Base-by-base conservation (phyloP, 2,329 filamentous ascomycete species). In the Penicillium sp. region DNA sequence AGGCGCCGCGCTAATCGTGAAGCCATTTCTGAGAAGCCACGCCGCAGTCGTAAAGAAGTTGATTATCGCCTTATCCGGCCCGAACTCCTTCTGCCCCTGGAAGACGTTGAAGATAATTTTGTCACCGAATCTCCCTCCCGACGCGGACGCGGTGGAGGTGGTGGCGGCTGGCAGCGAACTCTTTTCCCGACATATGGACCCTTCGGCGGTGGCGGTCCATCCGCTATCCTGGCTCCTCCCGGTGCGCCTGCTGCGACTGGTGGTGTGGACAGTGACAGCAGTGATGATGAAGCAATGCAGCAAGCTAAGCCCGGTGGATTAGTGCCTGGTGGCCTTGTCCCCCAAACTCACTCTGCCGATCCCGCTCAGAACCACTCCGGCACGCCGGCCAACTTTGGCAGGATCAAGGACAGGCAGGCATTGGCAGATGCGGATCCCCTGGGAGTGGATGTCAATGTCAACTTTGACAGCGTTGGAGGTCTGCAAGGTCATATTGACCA, bases 401-500 rank as follows among this genome's bases (percentile, higher is more conserved):
- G 94, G 77, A 84, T 98, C 69, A 97, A 96, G 78, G 93, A 96
- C 72, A 90, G 89, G 70, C 96, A 96, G 73, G 88, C 91, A 4
- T 83, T 97, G 50, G 94, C 94, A 22, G 95, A 99, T 78, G 91
- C 93, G 3, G 95, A 98, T 72, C 95, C 95, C 46, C 84, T 99
- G 3, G 95, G 95, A 10, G 92, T 99, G 36, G 93, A 98, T 71
- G 81, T 94, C 71, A 94, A 87, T 69, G 92, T 99, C 61, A 93
- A 93, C 71, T 97, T 99, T 73, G 94, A 91, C 74, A 91, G 93
- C 65, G 93, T 99, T 56, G 95, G 95, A 70, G 95, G 95, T 41
- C 79, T 99, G 46, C 88, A 96, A 73, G 89, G 91, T 37, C 94
- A 98, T 72, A 97, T 99, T 72, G 92, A 97, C 72, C 92, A 97